Evolutionary conservation across 176 grass and related monocot genomes (phyloP), one percentile per base, ranked within the genome.

Genomic region (Carex myosuroides): DNA sequence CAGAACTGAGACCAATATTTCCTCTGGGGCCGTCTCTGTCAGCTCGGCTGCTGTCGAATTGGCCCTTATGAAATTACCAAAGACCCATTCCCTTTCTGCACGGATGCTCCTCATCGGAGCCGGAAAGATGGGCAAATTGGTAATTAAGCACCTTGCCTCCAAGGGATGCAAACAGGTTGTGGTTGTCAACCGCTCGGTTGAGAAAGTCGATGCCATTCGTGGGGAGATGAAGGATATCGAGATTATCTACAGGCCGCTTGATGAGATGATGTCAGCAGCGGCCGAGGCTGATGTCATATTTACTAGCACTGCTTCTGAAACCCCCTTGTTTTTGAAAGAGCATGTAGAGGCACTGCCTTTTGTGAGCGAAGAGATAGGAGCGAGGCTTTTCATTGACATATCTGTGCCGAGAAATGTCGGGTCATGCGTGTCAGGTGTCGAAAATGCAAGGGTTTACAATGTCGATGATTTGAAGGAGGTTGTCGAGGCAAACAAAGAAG

Each of bases 1-100:
- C 22, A 88, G 94, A 11, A 85, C 89, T 4, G 91, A 97, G 60
- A 97, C 91, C 16, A 97, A 97, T 60, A 97, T 93, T 83, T 97
- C 94, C 46, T 86, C 91, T 56, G 94, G 94, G 79, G 94, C 91
- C 13, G 94, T 97, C n/a, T 97, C 91, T 88, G 91, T 97, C 74
- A 97, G 94, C 86, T 97, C 94, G 54, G 94, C 94, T 26, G 94
- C 94, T 71, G 94, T 97, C 83, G 94, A 97, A 81, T 86, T 97
- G 86, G 88, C 94, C 22, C 56, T 97, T 32, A 97, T 97, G 94
- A 97, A 97, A 88, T 88, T 97, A 81, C 91, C 94, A 72, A 90
- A 79, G 35, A 84, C 87, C 3, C 75, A 93, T 61, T 71, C 69
- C 29, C 12, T 83, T 24, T 91, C 94, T 54, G 94, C 91, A 14